Conservation (phyloP, 148 eudicot species). For the Bassia scoparia region DNA sequence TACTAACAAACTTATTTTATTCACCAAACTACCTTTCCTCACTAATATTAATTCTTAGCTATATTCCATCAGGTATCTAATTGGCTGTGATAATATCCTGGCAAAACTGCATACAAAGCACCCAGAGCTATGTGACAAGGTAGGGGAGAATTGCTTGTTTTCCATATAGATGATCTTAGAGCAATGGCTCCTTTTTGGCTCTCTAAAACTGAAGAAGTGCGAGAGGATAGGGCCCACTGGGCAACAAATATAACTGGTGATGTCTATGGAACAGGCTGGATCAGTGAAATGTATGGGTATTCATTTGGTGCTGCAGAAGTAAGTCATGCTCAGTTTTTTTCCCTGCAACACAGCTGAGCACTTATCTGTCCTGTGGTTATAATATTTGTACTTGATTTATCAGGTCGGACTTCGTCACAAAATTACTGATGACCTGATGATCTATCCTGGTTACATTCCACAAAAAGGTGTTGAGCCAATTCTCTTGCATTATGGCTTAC, state of each 20-base stretch:
- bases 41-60: no score
- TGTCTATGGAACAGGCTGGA: slow-evolving; percentile 91
- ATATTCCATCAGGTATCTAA: slow-evolving; percentile 59
- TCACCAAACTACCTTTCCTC: no score
- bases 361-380: slow-evolving; percentile 3
- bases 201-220: slow-evolving; percentile 90
- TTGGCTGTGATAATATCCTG: slow-evolving; percentile 93
- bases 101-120: slow-evolving; percentile 86
- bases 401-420: slow-evolving; percentile 96
- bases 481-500: slow-evolving; percentile 91
- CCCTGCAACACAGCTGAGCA: not conserved
- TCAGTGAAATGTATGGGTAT: slow-evolving; percentile 99
- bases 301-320: slow-evolving; percentile 98
- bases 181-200: slow-evolving; percentile 95
- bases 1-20: no score
- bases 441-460: slow-evolving; percentile 92
- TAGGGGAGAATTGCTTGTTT: slow-evolving; percentile 87
- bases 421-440: slow-evolving; percentile 85
- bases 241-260: slow-evolving; percentile 89
- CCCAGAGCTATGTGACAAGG: slow-evolving; percentile 92
- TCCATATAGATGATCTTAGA: slow-evolving; percentile 91
- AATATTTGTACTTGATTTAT: slow-evolving; percentile 24
- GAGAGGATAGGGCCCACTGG: slow-evolving; percentile 94
- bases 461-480: slow-evolving; percentile 70
- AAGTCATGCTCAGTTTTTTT: slow-evolving; percentile 15